Base-by-base conservation (phyloP, 768 basidiomycete species). In the Phlegmacium glaucopus region DNA sequence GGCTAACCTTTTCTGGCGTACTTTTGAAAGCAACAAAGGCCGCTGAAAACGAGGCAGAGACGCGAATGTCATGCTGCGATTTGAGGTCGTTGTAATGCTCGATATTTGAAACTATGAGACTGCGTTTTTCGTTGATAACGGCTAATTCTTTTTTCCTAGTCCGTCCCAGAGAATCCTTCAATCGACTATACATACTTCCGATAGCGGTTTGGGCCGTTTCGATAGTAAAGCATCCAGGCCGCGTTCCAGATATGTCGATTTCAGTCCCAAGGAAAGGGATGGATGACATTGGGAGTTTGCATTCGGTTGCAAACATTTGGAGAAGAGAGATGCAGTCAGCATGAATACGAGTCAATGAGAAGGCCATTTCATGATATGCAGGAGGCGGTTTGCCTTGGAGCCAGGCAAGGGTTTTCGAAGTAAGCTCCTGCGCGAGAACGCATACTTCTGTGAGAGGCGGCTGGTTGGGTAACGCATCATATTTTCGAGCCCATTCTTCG, bases 1-100 rank as follows among this genome's bases (percentile, higher is more conserved):
- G 94, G 56, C 91, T 95, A 52, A 98, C 85, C 69, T 96, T 97
- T 51, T 92, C 83, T 0, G 96, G 95, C 9, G 91, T 83, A 28
- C 82, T 82, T 61, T 80, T 77, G 53, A 97, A 82, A 7, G 93
- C 87, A 10, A 99, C 86, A 54, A 94, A 87, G 0, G 94, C 92
- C 2, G 90, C 87, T 7, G 94, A 92, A 58, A 96, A 87, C 0
- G 92, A 83, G 6, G 96, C 91, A 2, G 83, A 85, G 15, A 97
- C 86, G 35, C 93, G 87, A 16, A 82, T 79, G 54, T 97, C 94
- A 59, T 94, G 82, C 58, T 88, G 85, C 25, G 77, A 77, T 69
- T 95, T 97, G 52, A 87, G 76, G 49, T 90, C 85, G 35, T 78
- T 73, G 57, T 93, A 95, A 36, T 85, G 82, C 25, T 88, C 83